A percentile compares a stretch with the other conserved stretches of the same genome.
phyloP scores from a whole-genome alignment of 2,329 filamentous ascomycete species.

The Chaetomiaceae sp. region DNA sequence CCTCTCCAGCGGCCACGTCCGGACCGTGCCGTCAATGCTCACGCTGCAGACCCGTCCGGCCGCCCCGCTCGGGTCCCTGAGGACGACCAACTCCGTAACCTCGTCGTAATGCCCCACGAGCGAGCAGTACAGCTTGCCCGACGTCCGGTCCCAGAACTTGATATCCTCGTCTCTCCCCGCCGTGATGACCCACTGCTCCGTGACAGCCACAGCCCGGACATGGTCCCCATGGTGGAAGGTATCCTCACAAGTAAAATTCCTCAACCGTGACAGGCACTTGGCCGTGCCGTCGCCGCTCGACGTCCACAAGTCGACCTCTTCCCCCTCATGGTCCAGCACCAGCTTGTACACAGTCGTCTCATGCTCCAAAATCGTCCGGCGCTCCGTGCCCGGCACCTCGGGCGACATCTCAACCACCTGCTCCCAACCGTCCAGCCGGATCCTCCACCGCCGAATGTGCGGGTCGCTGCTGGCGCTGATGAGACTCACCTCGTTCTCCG shows the following conservation, averaged over 20 bases:
- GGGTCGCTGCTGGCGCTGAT: slow-evolving; percentile 79
- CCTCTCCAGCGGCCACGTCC: slow-evolving; percentile 74
- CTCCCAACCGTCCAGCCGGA: slow-evolving; percentile 49
- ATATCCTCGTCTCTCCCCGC: slow-evolving; percentile 89
- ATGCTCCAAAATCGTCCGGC: slow-evolving; percentile 65
- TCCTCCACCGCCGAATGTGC: slow-evolving; percentile 72
- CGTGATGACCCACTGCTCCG: slow-evolving; percentile 75
- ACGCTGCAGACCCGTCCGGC: slow-evolving; percentile 66
- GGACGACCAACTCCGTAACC: slow-evolving; percentile 72
- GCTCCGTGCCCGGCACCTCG: slow-evolving; percentile 38
- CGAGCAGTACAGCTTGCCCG: slow-evolving; percentile 67
- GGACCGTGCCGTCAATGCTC: slow-evolving; percentile 83
- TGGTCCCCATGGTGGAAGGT: slow-evolving; percentile 80
- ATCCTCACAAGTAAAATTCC: slow-evolving; percentile 67
- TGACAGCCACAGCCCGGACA: slow-evolving; percentile 74
- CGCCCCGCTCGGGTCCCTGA: slow-evolving; percentile 39
- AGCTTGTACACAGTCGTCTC: slow-evolving; percentile 87
- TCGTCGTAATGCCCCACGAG: slow-evolving; percentile 89
- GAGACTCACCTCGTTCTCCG: slow-evolving; percentile 49
- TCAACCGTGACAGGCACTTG: slow-evolving; percentile 69
- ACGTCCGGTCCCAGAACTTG: slow-evolving; percentile 77
- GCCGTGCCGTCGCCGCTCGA: slow-evolving; percentile 86
- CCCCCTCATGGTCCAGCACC: slow-evolving; percentile 59
- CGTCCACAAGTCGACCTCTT: slow-evolving; percentile 78
- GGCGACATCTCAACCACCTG: slow-evolving; percentile 49